A percentile compares a stretch with the other conserved stretches of the same genome.
Evolutionary conservation across 345 rosid genomes (phyloP).

Genomic region (Camelina laxa): DNA sequence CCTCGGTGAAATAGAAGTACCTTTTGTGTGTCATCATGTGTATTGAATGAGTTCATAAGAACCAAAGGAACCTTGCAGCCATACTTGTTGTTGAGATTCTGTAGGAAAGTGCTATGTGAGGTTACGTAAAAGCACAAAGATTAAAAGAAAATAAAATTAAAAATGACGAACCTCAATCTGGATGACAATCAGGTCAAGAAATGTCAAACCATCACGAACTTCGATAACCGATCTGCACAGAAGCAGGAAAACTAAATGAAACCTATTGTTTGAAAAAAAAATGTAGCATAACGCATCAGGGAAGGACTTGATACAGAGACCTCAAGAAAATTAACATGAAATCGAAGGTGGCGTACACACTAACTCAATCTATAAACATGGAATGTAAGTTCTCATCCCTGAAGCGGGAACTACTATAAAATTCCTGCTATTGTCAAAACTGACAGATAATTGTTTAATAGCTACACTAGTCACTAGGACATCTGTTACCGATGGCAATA

Average conservation of each 20-base stretch:
- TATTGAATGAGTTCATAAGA: slow-evolving; percentile 97
- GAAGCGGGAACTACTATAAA: not conserved
- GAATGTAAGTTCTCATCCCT: not conserved
- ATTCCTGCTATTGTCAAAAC: not conserved
- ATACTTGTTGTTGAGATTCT: slow-evolving; percentile 83
- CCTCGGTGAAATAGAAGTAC: slow-evolving; percentile 42
- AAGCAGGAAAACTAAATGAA: slow-evolving; percentile 14
- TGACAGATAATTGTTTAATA: not conserved
- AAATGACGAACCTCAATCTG: slow-evolving; percentile 75
- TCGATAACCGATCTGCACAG: slow-evolving; percentile 85
- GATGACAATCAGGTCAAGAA: slow-evolving; percentile 91
- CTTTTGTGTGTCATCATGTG: slow-evolving; percentile 93
- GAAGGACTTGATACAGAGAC: not conserved
- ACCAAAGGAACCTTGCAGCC: slow-evolving; percentile 89
- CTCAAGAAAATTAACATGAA: slow-evolving; percentile 1
- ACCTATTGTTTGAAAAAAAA: not conserved
- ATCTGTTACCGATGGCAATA: not conserved
- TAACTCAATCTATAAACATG: not conserved
- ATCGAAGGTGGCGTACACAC: not conserved
- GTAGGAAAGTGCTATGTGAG: not conserved
- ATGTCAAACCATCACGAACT: slow-evolving; percentile 91
- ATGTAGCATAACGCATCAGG: not conserved
- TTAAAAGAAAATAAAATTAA: not conserved
- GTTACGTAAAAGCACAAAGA: not conserved
- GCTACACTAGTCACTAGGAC: not conserved